A percentile compares a stretch with the other conserved stretches of the same genome.
Evolutionary conservation across 1,139 yeast genomes (phyloP).

Genomic region (Geotrichum restrictum): DNA sequence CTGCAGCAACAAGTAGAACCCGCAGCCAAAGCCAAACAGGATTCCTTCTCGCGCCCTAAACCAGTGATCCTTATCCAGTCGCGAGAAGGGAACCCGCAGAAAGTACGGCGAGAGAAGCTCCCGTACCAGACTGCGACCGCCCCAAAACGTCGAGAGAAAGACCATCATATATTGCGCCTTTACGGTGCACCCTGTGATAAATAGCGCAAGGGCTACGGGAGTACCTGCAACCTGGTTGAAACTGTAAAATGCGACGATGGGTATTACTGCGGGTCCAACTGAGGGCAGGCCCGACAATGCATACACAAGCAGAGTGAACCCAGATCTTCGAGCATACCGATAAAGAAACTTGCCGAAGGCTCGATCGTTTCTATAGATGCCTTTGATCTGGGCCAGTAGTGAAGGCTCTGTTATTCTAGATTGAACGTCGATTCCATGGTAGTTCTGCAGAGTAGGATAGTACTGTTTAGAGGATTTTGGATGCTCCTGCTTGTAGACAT

Average conservation of each 20-base stretch:
- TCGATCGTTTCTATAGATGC: slow-evolving; percentile 4
- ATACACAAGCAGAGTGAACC: slow-evolving; percentile 32
- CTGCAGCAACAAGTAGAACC: slow-evolving; percentile 45
- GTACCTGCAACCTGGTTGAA: slow-evolving; percentile 50
- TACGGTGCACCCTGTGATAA: slow-evolving; percentile 38
- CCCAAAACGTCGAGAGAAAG: slow-evolving; percentile 47
- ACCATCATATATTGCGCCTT: slow-evolving; percentile 41
- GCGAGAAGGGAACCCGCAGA: slow-evolving; percentile 46
- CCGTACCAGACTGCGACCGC: slow-evolving; percentile 45
- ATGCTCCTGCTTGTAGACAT: slow-evolving; percentile 40
- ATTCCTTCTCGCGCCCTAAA: slow-evolving; percentile 54
- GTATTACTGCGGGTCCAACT: slow-evolving; percentile 44
- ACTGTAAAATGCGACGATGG: slow-evolving; percentile 45
- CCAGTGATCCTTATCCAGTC: slow-evolving; percentile 50
- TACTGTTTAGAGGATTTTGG: slow-evolving; percentile 36
- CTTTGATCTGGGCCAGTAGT: not conserved
- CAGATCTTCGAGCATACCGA: slow-evolving; percentile 32
- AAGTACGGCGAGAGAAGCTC: slow-evolving; percentile 55
- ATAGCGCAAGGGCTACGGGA: slow-evolving; percentile 43
- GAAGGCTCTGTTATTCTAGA: not conserved
- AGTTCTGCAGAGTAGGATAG: slow-evolving; percentile 24
- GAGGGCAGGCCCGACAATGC: slow-evolving; percentile 39
- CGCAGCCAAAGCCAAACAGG: slow-evolving; percentile 55
- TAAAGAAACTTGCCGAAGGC: slow-evolving; percentile 22
- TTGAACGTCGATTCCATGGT: not conserved